Percentiles rank a stretch among this genome's conserved stretches.
Evolutionary conservation across 352 stramenopile species (phyloP).

Genomic region (Thalassiosira mediterranea): DNA sequence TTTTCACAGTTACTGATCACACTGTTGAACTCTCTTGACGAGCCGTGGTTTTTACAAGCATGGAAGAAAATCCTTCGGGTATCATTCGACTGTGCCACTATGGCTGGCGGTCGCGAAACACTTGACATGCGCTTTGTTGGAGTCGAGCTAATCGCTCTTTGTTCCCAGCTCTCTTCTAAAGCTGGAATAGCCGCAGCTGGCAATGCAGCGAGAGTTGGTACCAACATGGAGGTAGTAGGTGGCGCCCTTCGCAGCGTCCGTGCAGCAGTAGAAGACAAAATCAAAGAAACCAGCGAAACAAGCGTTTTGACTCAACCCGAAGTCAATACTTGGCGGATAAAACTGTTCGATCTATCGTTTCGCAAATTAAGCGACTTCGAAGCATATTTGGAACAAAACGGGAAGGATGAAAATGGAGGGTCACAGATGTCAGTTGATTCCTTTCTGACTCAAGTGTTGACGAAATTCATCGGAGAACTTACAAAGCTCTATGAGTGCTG

Average conservation of each 20-base stretch:
- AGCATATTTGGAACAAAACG: conserved; percentile 52
- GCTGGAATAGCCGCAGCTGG: conserved; percentile 72
- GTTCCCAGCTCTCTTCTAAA: conserved; percentile 70
- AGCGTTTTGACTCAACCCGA: conserved; percentile 35
- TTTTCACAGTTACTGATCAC: conserved; percentile 69
- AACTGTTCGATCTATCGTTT: conserved; percentile 79
- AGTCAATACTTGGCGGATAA: conserved; percentile 50
- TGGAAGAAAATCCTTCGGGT: conserved; percentile 77
- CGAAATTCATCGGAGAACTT: conserved; percentile 65
- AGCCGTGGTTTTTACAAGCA: conserved; percentile 73
- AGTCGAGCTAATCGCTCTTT: conserved; percentile 76
- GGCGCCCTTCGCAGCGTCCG: conserved; percentile 77
- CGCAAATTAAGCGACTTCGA: conserved; percentile 63
- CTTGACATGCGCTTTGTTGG: conserved; percentile 72
- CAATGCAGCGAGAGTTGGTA: conserved; percentile 70
- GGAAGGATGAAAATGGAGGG: conserved; percentile 28
- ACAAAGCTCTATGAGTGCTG: conserved; percentile 82
- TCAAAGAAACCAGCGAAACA: conserved; percentile 1
- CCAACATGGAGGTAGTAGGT: conserved; percentile 86
- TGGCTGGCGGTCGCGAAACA: conserved; percentile 73
- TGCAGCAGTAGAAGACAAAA: conserved; percentile 42
- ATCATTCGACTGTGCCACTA: conserved; percentile 62
- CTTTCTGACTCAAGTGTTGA: conserved; percentile 75
- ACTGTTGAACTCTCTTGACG: conserved; percentile 24
- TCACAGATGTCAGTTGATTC: conserved; percentile 53